Conservation (phyloP, 2,329 filamentous ascomycete genomes). For the Metarhizium guizhouense region DNA sequence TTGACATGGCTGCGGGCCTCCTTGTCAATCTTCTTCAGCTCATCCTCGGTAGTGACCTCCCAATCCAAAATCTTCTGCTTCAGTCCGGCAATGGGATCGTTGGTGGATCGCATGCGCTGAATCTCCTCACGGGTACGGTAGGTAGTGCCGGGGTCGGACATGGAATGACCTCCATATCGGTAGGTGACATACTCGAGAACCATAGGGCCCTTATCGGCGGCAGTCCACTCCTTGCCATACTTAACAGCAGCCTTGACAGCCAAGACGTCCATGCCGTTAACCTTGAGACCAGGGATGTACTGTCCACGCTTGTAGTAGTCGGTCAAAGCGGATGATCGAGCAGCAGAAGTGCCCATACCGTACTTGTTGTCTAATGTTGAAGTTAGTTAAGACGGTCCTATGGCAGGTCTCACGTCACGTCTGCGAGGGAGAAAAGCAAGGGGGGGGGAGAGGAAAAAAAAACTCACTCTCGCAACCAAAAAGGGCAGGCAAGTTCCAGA, state of each 20-base stretch:
- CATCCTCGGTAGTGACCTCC: conserved; percentile 83
- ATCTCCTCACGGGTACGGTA: conserved; percentile 99
- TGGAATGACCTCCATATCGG: conserved; percentile 98
- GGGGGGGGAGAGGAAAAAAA: background rate
- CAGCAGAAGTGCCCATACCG: conserved; percentile 96
- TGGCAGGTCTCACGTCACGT: background rate
- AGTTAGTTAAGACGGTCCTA: conserved; percentile 6
- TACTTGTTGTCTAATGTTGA: conserved; percentile 89
- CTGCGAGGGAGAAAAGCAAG: background rate
- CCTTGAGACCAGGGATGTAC: conserved; percentile 98
- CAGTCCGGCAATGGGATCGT: conserved; percentile 94
- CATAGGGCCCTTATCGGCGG: conserved; percentile 77
- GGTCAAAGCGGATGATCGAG: conserved; percentile 87
- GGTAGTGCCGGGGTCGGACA: conserved; percentile 98
- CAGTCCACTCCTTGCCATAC: conserved; percentile 84
- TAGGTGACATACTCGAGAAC: conserved; percentile 99
- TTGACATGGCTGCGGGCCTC: conserved; percentile 78
- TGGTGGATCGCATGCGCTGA: conserved; percentile 97
- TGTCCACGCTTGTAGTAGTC: conserved; percentile 99
- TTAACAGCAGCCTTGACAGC: conserved; percentile 94
- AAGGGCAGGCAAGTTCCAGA: conserved; percentile 92
- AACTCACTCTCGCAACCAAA: conserved; percentile 96
- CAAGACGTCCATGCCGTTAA: conserved; percentile 99
- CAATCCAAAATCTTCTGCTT: conserved; percentile 98
- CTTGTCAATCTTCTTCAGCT: conserved; percentile 95